Conservation (phyloP, 768 basidiomycete species). For the Neoboletus brunneissimus region DNA sequence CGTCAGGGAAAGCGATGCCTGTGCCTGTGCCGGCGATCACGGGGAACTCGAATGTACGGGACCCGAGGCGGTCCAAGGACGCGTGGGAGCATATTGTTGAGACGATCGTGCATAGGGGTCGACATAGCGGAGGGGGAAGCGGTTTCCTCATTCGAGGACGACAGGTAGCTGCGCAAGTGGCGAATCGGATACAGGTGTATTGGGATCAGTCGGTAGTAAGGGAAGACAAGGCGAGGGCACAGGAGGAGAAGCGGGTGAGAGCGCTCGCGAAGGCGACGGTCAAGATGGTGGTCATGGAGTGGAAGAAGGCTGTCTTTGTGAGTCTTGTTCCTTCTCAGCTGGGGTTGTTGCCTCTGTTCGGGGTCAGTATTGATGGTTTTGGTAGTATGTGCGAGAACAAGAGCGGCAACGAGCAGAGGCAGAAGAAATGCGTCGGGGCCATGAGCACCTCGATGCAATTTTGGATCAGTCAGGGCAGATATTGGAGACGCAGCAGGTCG, state of each 20-base stretch:
- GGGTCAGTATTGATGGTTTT: not conserved
- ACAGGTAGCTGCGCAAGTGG: conserved; percentile 53
- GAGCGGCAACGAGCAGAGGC: conserved; percentile 60
- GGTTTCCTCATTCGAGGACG: conserved; percentile 30
- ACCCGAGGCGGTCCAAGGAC: conserved; percentile 37
- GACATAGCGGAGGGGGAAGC: conserved; percentile 11
- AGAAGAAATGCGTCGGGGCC: conserved; percentile 77
- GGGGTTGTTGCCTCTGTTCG: not conserved
- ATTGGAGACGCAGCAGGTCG: conserved; percentile 77
- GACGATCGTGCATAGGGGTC: conserved; percentile 35
- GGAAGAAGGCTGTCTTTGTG: conserved; percentile 86
- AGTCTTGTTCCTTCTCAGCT: conserved; percentile 31
- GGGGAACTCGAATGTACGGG: conserved; percentile 20
- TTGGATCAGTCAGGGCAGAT: conserved; percentile 86
- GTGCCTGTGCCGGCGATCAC: conserved; percentile 6
- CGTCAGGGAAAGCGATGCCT: not conserved
- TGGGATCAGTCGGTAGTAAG: conserved; percentile 68
- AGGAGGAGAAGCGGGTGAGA: conserved; percentile 66
- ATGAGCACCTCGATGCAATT: conserved; percentile 86
- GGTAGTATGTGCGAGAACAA: conserved; percentile 71
- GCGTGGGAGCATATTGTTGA: conserved; percentile 60
- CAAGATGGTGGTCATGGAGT: conserved; percentile 68
- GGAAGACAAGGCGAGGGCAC: conserved; percentile 54
- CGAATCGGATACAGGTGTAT: conserved; percentile 63
- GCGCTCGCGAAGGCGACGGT: conserved; percentile 70